A percentile compares a stretch with the other conserved stretches of the same genome.
Evolutionary conservation across 1,284 basidiomycete species (phyloP).

Genomic region (Rhodotorula sp.): DNA sequence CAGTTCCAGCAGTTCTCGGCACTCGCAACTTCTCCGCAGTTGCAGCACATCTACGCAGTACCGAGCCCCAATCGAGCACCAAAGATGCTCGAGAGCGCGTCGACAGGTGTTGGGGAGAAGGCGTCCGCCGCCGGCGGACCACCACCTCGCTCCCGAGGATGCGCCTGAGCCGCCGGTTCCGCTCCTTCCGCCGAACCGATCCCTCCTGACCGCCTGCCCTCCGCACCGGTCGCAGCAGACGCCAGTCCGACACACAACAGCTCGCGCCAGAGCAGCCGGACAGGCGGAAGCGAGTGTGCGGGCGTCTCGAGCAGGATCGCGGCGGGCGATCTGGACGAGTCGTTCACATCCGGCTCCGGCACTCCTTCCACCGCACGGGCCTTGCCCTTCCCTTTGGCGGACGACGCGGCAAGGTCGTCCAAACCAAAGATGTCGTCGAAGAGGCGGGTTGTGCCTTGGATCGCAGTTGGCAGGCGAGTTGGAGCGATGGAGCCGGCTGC

Average conservation of each 20-base stretch:
- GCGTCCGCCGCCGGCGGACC: too few relatives aligned
- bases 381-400: constrained; percentile 4
- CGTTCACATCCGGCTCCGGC: background rate
- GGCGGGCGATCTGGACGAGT: background rate
- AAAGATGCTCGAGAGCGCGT: constrained; percentile 1
- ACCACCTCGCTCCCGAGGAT: too few relatives aligned
- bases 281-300: constrained; percentile 32
- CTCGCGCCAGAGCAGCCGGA: constrained; percentile 32
- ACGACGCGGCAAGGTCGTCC: background rate
- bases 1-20: too few relatives aligned
- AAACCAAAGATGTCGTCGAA: constrained; percentile 43
- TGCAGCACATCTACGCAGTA: background rate
- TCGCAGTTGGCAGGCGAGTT: constrained; percentile 16
- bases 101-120: background rate
- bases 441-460: constrained; percentile 20
- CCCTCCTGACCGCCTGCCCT: too few relatives aligned
- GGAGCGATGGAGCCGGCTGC: constrained; percentile 14
- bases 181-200: background rate
- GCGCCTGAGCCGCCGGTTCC: background rate
- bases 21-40: too few relatives aligned
- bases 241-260: background rate
- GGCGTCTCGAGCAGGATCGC: constrained; percentile 24
- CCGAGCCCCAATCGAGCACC: background rate
- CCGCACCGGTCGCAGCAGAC: background rate
- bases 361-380: background rate